Base-by-base conservation (phyloP, 768 basidiomycete genomes). In the Boletus rufocinnamomeus region DNA sequence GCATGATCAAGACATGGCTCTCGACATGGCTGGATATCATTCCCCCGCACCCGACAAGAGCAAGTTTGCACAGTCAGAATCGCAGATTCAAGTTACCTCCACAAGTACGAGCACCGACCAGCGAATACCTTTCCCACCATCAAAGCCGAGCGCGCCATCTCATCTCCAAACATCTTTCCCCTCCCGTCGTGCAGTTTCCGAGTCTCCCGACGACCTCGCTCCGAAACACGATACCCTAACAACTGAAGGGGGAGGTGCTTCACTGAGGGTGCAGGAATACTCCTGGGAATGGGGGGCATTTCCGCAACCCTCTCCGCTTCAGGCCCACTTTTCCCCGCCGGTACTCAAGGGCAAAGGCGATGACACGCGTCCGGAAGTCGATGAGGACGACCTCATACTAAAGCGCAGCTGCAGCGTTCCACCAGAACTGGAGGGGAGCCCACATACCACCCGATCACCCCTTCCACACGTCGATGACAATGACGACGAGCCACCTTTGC, bases 261-360 rank as follows among this genome's bases (percentile, higher is more conserved):
- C 69, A 14, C 48, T 73, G 21, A 70, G 68, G 5, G 66, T 80
- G 4, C 85, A 85, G 56, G 88, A 91, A 67, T 94, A 94, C 66
- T 89, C 90, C 7, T 95, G 94, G 94, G 95, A 95, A 64, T 95
- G 94, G 93, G 93, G 93, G 28, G 86, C 82, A 21, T 91, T 95
- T 66, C 95, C 93, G 30, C 88, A 87, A 61, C 88, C 85, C 25
- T 90, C 91, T 4, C 88, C 89, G 1, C 73, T 85, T 64, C 81
- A 81, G 53, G 61, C 81, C 0, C 76, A 80, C 13, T 86, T 87
- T 65, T 49, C 64, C 16, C 47, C 62, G 35, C 56, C 67, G 1
- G 16, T 46, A 1, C 47, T 59, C 41, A 71, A 59, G 50, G 59
- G 55, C 8, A 71, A 64, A 21, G 49, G 37, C 27, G 63, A 69